Percentiles rank a stretch among this genome's conserved stretches.
These are phyloP conservation scores for Colletotrichum gigasporum DNA, from an alignment of 2,329 filamentous ascomycete genomes.

Conservation along the genomic window DNA sequence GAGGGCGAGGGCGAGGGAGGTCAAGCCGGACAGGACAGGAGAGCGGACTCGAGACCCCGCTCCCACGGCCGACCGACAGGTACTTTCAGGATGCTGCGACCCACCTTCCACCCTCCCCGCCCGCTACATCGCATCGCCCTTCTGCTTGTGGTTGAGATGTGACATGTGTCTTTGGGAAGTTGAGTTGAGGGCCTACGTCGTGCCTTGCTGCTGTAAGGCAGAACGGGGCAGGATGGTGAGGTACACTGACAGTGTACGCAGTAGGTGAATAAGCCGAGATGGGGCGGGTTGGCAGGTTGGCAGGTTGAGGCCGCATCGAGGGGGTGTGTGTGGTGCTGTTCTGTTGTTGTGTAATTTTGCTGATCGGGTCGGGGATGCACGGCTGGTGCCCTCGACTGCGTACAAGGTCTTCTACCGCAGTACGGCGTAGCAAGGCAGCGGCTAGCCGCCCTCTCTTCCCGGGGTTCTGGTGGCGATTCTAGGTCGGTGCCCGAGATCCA, in stretches of 20 bases:
- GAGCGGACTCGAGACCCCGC: neutral
- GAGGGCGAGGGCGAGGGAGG: neutral
- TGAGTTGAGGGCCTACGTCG: neutral
- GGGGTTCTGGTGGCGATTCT: neutral
- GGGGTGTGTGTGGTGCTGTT: too few relatives aligned
- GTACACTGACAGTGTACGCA: too few relatives aligned
- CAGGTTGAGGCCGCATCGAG: too few relatives aligned
- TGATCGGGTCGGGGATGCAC: too few relatives aligned
- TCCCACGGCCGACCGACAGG: neutral
- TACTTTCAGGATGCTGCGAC: neutral
- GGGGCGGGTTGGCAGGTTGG: too few relatives aligned
- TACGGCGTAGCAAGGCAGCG: too few relatives aligned
- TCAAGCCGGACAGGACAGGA: neutral
- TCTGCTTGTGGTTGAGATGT: neutral
- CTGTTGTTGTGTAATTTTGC: too few relatives aligned
- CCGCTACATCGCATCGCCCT: neutral
- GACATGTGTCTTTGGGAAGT: neutral
- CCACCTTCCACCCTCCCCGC: neutral
- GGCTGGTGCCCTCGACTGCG: too few relatives aligned
- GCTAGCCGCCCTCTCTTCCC: too few relatives aligned
- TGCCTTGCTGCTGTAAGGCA: neutral
- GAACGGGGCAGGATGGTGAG: too few relatives aligned
- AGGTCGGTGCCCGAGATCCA: neutral
- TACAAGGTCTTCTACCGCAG: too few relatives aligned
- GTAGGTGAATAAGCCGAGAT: too few relatives aligned